A percentile compares a stretch with the other conserved stretches of the same genome.
Conservation (phyloP, 2,329 filamentous ascomycete species). For the Ophiostoma montium region DNA sequence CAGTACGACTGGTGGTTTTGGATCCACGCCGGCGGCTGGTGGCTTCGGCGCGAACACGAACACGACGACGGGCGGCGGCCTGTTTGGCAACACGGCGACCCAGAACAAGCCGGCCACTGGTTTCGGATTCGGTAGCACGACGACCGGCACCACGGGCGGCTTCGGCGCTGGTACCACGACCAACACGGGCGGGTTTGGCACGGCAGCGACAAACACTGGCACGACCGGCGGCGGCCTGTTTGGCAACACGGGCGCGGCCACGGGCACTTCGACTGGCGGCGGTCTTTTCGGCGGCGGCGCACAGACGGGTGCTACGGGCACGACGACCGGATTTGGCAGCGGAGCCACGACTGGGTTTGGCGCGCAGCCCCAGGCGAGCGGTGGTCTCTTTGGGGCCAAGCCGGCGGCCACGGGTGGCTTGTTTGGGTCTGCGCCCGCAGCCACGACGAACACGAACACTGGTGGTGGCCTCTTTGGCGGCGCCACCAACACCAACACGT, state of each 20-base stretch:
- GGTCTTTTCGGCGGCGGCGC: conserved; percentile 25
- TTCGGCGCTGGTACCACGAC: conserved; percentile 23
- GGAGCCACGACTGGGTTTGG: not conserved
- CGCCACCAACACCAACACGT: not conserved
- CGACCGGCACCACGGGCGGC: conserved; percentile 23
- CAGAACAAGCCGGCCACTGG: conserved; percentile 18
- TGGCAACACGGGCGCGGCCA: conserved; percentile 25
- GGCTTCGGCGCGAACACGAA: conserved; percentile 7
- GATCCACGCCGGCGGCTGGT: not conserved
- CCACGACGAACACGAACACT: conserved; percentile 11
- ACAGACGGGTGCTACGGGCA: not conserved
- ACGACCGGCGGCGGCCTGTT: conserved; percentile 23
- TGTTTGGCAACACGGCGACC: conserved; percentile 22
- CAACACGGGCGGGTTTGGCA: conserved; percentile 17
- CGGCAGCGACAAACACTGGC: conserved; percentile 1
- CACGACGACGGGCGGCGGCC: conserved; percentile 18
- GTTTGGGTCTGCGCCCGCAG: conserved; percentile 29
- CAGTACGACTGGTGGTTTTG: conserved; percentile 21
- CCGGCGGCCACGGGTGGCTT: conserved; percentile 20
- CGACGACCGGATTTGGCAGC: not conserved
- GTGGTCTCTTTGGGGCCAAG: conserved; percentile 5
- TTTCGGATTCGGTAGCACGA: conserved; percentile 15
- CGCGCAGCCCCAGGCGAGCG: not conserved
- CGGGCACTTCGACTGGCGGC: not conserved
- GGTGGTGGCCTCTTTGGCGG: not conserved